Evolutionary conservation across 176 grass and related monocot genomes (phyloP), one percentile per base, ranked within the genome.

Genomic region (Ananas comosus): DNA sequence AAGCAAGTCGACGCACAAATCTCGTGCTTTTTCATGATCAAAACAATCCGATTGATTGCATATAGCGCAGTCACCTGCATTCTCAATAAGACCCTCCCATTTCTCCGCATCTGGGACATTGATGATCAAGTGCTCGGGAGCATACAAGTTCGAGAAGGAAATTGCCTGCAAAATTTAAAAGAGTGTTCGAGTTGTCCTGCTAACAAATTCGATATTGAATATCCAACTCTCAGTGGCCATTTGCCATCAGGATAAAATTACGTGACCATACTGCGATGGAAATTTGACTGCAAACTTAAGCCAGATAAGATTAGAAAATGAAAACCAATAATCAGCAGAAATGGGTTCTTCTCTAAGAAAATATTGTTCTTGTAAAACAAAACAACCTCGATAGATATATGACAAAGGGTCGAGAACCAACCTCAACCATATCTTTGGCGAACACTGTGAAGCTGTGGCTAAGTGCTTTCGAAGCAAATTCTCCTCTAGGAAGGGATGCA

Each of bases 51-150:
- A 42, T 42, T 42, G 33, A 42, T 6, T 42, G 58, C 22, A 12
- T 64, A 18, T 9, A 18, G 58, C 22, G 58, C n/a, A 64, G 22
- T 12, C 22, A 97, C 94, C 93, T 80, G 86, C 94, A 76, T 97
- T 97, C 69, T 92, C 86, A 8, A 97, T 72, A 2, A 92, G 27
- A n/a, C 79, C 77, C 76, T 92, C 94, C 94, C 89, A 97, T 52
- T 66, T 83, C 63, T 97, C 86, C 18, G 89, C 89, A 68, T 97
- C 81, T 72, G 90, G 75, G 12, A 90, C 94, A 69, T 97, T 97
- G 42, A 97, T 73, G 49, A 97, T 97, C 64, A 97, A 79, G 88
- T 97, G 94, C 74, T 97, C 89, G 73, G 94, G 94, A 58, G 94
- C 89, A 86, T 97, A 97, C 72, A 88, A 63, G 68, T 97, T 97